Conservation (phyloP, 371 early-diverging fungal genomes). For the Mucor circinelloides region DNA sequence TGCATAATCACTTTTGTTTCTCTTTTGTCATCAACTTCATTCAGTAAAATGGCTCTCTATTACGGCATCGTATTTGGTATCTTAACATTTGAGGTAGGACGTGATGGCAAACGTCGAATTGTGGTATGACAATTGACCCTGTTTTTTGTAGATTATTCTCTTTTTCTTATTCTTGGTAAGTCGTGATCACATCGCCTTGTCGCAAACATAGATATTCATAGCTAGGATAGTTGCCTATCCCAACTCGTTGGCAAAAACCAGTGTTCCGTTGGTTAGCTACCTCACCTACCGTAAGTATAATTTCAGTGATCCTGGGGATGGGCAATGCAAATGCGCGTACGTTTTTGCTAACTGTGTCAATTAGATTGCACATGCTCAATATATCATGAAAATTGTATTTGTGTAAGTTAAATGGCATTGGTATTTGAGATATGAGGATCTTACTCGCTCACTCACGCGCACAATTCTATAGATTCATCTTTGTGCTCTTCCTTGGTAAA, state of each 20-base stretch:
- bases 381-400: slow-evolving; percentile 55
- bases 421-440: no score
- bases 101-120: neutral
- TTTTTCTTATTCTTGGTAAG: slow-evolving; percentile 49
- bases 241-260: slow-evolving; percentile 55
- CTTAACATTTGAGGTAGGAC: slow-evolving; percentile 40
- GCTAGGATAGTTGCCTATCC: slow-evolving; percentile 48
- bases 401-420: slow-evolving; percentile 40
- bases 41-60: slow-evolving; percentile 45
- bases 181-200: no score
- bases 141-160: slow-evolving; percentile 34
- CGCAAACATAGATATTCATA: no score
- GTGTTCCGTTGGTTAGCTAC: slow-evolving; percentile 53
- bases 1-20: neutral
- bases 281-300: slow-evolving; percentile 35
- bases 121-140: neutral
- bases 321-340: neutral
- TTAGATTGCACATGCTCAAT: slow-evolving; percentile 49
- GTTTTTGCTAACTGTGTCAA: neutral
- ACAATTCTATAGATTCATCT: slow-evolving; percentile 54
- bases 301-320: neutral
- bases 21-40: neutral
- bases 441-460: no score
- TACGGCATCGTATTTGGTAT: slow-evolving; percentile 45
- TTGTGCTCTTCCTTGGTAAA: slow-evolving; percentile 63